Percentiles rank a stretch among this genome's conserved stretches.
These are phyloP conservation scores for Monsonia emarginata DNA, from an alignment of 441 rosid genomes.

Conservation along the genomic window DNA sequence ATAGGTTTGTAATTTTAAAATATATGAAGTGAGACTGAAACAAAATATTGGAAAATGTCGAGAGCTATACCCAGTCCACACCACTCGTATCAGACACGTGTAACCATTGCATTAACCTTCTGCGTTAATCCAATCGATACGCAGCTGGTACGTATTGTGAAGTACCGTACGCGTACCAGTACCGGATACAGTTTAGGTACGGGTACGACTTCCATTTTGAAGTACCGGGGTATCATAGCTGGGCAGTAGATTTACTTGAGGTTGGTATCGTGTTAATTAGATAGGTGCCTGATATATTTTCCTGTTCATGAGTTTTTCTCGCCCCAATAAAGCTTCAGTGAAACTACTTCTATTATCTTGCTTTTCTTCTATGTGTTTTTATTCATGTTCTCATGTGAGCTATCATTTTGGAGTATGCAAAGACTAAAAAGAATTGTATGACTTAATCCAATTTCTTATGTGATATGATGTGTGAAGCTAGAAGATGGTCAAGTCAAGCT, in stretches of 20 bases:
- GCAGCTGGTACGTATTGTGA: too few relatives aligned
- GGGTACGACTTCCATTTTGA: too few relatives aligned
- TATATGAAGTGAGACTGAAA: too few relatives aligned
- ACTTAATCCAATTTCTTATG: slow-evolving; percentile 20
- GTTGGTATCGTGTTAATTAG: not conserved
- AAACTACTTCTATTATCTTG: not conserved
- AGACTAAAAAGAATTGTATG: slow-evolving; percentile 7
- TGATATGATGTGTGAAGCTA: slow-evolving; percentile 49
- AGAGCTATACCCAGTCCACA: too few relatives aligned
- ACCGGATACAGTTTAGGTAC: too few relatives aligned
- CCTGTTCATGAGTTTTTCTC: not conserved
- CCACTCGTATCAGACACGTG: too few relatives aligned
- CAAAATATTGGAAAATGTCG: too few relatives aligned
- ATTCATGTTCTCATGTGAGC: not conserved
- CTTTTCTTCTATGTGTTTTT: not conserved
- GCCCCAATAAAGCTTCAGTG: not conserved
- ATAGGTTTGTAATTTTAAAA: too few relatives aligned
- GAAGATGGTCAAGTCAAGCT: slow-evolving; percentile 96
- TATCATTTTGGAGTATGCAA: not conserved
- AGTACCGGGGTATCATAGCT: too few relatives aligned
- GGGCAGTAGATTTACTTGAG: not conserved
- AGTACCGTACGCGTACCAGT: too few relatives aligned
- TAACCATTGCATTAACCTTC: too few relatives aligned
- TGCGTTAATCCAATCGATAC: too few relatives aligned
- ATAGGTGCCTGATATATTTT: not conserved